Base-by-base conservation (phyloP, 1,139 yeast genomes). In the Kurtzmaniella quercitrusa region DNA sequence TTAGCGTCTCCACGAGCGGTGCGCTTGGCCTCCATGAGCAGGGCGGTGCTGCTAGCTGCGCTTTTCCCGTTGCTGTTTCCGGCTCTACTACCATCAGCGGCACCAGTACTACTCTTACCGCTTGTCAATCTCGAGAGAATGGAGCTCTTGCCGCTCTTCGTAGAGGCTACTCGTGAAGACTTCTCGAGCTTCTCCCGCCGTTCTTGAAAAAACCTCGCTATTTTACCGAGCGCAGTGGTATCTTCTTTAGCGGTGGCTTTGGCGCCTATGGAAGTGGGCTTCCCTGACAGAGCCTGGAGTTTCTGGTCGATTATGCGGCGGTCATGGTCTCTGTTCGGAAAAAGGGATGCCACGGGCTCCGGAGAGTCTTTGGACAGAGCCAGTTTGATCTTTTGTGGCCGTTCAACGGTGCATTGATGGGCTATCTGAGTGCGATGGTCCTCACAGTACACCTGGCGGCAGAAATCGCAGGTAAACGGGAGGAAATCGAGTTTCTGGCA, bases 1-100 rank as follows among this genome's bases (percentile, higher is more conserved):
- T 76, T 77, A 1, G 65, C 38, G 56, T 88, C 95, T 2, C 98
- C 97, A 48, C 73, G 75, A 1, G 95, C 91, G 1, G 55, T 57
- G 45, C 74, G 73, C 51, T 80, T 77, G 59, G 56, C 74, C 51
- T 52, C 23, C 31, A 34, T 37, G 5, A 41, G 16, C 36, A 31
- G 36, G 7, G 16, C 18, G 4, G 36, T 31, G 6, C 17, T 4
- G 14, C 18, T 14, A 6, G 17, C 3, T 21, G 43, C 12, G 25
- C 33, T 24, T n/a, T 27, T 27, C 3, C 14, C 10, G 12, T 10
- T 27, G 37, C 34, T 4, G 34, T 15, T 31, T 6, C 19, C 11
- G 36, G n/a, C 14, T 12, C 10, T 27, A 15, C 6, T 11, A 12
- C 4, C 18, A 14, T 15, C 11, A 11, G n/a, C 14, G 21, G 17